Evolutionary conservation across 768 basidiomycete species (phyloP).

Genomic region (Lactarius pseudohatsudake): DNA sequence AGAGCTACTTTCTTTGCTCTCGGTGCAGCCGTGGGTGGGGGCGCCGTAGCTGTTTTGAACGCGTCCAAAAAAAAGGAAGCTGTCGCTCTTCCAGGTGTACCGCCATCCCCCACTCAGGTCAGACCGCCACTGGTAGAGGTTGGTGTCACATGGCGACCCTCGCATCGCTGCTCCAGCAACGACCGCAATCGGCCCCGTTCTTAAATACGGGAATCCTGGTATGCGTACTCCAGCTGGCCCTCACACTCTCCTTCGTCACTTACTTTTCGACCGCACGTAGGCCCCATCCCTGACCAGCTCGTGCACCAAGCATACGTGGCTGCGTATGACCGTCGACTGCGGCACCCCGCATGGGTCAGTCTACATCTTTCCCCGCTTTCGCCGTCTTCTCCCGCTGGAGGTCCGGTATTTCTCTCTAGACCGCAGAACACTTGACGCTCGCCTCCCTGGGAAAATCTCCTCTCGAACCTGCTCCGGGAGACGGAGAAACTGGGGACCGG

Average conservation of each 20-base stretch:
- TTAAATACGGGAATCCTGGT: conserved; percentile 88
- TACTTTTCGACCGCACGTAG: conserved; percentile 41
- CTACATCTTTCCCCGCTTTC: background rate
- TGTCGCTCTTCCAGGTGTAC: conserved; percentile 25
- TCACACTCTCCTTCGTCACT: background rate
- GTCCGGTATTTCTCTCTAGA: conserved; percentile 47
- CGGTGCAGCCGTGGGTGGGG: conserved; percentile 79
- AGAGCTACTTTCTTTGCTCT: conserved; percentile 79
- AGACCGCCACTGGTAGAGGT: conserved; percentile 46
- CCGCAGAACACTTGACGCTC: conserved; percentile 90
- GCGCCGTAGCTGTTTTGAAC: conserved; percentile 55
- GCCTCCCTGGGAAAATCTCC: conserved; percentile 62
- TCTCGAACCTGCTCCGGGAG: conserved; percentile 36
- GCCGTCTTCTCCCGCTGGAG: background rate
- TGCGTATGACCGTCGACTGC: conserved; percentile 84
- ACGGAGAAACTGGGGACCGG: conserved; percentile 59
- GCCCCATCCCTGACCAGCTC: conserved; percentile 79
- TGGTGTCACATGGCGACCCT: conserved; percentile 46
- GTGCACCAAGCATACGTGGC: conserved; percentile 82
- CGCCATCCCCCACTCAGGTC: background rate
- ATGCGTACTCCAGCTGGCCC: conserved; percentile 28
- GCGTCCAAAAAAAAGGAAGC: conserved; percentile 35
- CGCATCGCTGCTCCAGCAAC: conserved; percentile 40
- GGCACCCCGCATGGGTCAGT: conserved; percentile 92
- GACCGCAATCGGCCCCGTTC: conserved; percentile 38